These are phyloP conservation scores for Phytophthora pistaciae DNA, from an alignment of 352 stramenopile genomes.

Conservation along the genomic window DNA sequence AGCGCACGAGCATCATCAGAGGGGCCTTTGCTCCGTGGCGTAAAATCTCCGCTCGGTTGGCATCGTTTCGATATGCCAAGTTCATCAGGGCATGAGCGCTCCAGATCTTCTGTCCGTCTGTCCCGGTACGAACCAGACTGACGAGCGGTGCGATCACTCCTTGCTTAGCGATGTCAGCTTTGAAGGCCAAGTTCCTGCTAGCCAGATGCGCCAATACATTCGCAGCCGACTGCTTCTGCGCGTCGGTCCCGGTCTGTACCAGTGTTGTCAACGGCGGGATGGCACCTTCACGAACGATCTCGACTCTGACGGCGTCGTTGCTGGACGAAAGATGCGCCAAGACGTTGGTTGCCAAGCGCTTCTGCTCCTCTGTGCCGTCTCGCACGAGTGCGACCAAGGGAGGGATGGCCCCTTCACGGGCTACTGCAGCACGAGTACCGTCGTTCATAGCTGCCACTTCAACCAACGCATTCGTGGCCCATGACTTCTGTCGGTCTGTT, in stretches of 20 bases:
- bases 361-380: slow-evolving; percentile 5
- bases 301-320: slow-evolving; percentile 6
- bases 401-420: slow-evolving; percentile 3
- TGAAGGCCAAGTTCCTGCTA: slow-evolving; percentile 5
- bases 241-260: neutral
- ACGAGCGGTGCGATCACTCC: slow-evolving; percentile 8
- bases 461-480: slow-evolving; percentile 1
- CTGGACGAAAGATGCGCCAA: slow-evolving; percentile 1
- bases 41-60: slow-evolving; percentile 12
- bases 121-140: slow-evolving; percentile 5
- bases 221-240: slow-evolving; percentile 7
- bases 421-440: slow-evolving; percentile 2
- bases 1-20: slow-evolving; percentile 8
- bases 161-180: slow-evolving; percentile 6
- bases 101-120: slow-evolving; percentile 11
- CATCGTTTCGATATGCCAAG: slow-evolving; percentile 6
- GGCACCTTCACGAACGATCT: slow-evolving; percentile 8
- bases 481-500: neutral
- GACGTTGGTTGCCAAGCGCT: slow-evolving; percentile 7
- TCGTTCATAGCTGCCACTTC: slow-evolving; percentile 6
- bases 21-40: slow-evolving; percentile 4
- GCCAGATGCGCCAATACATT: slow-evolving; percentile 4
- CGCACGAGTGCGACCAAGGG: neutral
- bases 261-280: neutral
- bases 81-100: slow-evolving; percentile 12